These are phyloP conservation scores for Capsicum pubescens DNA, from an alignment of 257 asterid species.

Conservation along the genomic window DNA sequence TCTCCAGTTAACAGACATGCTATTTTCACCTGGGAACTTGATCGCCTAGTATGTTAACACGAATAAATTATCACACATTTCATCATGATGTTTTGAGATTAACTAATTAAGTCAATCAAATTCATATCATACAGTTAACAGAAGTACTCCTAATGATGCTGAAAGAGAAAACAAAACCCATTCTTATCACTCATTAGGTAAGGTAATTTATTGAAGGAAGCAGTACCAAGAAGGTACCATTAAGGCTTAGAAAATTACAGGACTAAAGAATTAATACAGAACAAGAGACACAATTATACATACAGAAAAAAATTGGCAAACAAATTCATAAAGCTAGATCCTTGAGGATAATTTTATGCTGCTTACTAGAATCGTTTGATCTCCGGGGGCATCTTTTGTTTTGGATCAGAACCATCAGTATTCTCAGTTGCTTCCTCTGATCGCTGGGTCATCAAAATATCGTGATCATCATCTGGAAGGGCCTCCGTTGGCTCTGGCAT, in stretches of 20 bases:
- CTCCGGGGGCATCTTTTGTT: slow-evolving; percentile 85
- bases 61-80: background rate
- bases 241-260: background rate
- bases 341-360: slow-evolving; percentile 22
- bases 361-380: slow-evolving; percentile 86
- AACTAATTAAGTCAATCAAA: background rate
- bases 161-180: background rate
- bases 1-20: background rate
- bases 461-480: slow-evolving; percentile 83
- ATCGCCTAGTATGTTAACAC: background rate
- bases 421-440: slow-evolving; percentile 67
- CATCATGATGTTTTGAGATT: background rate
- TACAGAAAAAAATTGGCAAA: background rate
- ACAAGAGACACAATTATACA: background rate
- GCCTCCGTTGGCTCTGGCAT: slow-evolving; percentile 93
- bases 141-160: background rate
- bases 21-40: slow-evolving; percentile 15
- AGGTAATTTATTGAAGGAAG: background rate
- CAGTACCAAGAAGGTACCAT: background rate
- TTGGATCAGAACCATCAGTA: slow-evolving; percentile 70
- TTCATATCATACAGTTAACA: background rate
- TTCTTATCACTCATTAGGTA: background rate
- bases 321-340: background rate
- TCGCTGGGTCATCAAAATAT: slow-evolving; percentile 86
- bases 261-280: background rate